Evolutionary conservation across 179 eudicot genomes (phyloP).

Genomic region (Corrigiola litoralis): DNA sequence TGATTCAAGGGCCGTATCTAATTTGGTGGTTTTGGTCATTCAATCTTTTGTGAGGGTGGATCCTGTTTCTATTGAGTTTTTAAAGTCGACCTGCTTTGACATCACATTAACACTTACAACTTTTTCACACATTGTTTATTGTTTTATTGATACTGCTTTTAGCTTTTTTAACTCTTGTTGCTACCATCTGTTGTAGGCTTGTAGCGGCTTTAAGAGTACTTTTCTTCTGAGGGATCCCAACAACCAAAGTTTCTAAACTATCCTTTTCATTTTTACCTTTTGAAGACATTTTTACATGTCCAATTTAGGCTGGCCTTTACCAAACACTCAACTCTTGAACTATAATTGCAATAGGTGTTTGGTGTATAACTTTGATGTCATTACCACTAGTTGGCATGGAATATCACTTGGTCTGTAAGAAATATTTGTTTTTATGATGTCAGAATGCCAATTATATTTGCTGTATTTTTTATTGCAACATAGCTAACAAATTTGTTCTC

Average conservation of each 20-base stretch:
- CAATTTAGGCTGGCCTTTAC: not conserved
- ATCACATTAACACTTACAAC: not conserved
- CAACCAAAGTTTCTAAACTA: constrained; percentile 12
- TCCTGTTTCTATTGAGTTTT: not conserved
- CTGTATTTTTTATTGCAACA: not conserved
- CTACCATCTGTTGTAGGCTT: constrained; percentile 37
- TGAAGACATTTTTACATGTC: constrained; percentile 12
- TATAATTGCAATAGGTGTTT: not conserved
- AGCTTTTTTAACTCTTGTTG: constrained; percentile 22
- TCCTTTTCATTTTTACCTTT: constrained; percentile 9
- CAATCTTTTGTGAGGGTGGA: not conserved
- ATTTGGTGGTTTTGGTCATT: not conserved
- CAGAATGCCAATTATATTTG: not conserved
- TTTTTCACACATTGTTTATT: constrained; percentile 10
- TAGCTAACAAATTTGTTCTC: not conserved
- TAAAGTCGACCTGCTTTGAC: not conserved
- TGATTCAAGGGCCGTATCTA: not conserved
- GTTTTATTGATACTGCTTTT: constrained; percentile 12
- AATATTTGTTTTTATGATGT: not conserved
- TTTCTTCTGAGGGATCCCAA: constrained; percentile 19
- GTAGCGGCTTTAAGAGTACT: constrained; percentile 31
- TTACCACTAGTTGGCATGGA: constrained; percentile 2
- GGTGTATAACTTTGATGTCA: too few relatives aligned
- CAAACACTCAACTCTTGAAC: constrained; percentile 10
- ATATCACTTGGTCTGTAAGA: not conserved